phyloP scores from a whole-genome alignment of 164 flowering plant species.

The Vitis cinerea region DNA sequence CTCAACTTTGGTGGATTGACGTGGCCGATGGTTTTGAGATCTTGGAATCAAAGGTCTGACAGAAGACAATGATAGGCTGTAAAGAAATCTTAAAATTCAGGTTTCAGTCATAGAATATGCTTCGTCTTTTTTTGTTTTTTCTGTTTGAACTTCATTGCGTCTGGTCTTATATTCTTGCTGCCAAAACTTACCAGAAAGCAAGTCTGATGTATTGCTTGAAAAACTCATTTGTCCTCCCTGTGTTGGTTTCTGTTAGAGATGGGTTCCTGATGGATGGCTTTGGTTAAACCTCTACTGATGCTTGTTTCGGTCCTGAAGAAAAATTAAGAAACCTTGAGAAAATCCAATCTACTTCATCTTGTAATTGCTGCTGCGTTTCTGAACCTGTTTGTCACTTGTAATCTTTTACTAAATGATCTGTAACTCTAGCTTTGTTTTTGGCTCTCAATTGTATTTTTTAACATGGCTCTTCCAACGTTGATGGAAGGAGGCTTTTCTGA shows the following conservation, averaged over 20 bases:
- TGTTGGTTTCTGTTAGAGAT: conserved; percentile 2
- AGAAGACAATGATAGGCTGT: conserved; percentile 4
- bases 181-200: conserved; percentile 14
- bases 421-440: too few relatives aligned
- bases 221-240: background rate
- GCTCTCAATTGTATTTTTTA: too few relatives aligned
- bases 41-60: conserved; percentile 4
- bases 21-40: conserved; percentile 2
- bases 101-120: background rate
- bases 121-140: background rate
- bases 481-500: too few relatives aligned
- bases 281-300: too few relatives aligned
- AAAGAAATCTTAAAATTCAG: background rate
- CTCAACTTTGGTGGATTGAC: conserved; percentile 6
- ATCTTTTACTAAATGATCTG: too few relatives aligned
- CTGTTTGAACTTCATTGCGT: conserved; percentile 4
- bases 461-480: too few relatives aligned
- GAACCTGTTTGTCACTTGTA: too few relatives aligned
- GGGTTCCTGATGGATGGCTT: conserved; percentile 12
- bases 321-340: too few relatives aligned
- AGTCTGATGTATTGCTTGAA: background rate
- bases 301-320: too few relatives aligned
- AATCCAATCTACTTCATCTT: too few relatives aligned
- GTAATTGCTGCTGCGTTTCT: too few relatives aligned
- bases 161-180: conserved; percentile 1